These are phyloP conservation scores for Acaromyces ingoldii DNA, from an alignment of 1,284 basidiomycete species.

Conservation along the genomic window DNA sequence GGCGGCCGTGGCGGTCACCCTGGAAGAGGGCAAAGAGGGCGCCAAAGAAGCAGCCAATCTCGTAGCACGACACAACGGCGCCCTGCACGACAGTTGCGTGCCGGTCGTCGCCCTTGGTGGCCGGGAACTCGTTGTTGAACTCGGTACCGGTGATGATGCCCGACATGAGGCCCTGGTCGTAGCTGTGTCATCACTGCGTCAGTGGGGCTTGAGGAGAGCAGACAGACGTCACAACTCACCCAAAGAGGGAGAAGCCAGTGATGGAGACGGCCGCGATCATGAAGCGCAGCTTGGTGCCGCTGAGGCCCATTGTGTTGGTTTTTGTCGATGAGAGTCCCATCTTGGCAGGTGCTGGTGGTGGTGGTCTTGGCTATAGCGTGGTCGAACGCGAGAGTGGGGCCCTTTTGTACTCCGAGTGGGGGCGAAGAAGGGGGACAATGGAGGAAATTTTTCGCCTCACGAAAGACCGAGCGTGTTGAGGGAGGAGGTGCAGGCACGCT, in stretches of 20 bases:
- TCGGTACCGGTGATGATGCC: neutral
- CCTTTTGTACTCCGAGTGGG: no score
- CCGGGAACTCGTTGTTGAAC: conserved; percentile 8
- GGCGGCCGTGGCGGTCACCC: conserved; percentile 13
- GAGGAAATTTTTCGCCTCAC: no score
- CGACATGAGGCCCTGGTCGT: neutral
- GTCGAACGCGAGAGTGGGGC: no score
- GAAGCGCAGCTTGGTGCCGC: conserved; percentile 7
- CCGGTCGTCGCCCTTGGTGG: neutral
- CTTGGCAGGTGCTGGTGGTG: no score
- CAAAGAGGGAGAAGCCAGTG: neutral
- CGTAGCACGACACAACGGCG: conserved; percentile 19
- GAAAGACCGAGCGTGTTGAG: no score
- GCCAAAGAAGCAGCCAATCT: conserved; percentile 18
- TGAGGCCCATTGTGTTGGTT: conserved; percentile 14
- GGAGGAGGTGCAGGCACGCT: no score
- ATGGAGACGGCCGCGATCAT: conserved; percentile 5
- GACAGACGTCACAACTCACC: no score
- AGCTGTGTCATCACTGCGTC: no score
- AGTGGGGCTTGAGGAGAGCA: no score
- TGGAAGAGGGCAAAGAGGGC: conserved; percentile 10
- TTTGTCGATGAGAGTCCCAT: neutral
- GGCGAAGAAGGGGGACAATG: no score
- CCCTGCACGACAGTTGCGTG: conserved; percentile 18
- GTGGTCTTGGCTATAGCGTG: no score